Conservation (phyloP, 768 basidiomycete genomes). For the Phaeolepiota aurea region DNA sequence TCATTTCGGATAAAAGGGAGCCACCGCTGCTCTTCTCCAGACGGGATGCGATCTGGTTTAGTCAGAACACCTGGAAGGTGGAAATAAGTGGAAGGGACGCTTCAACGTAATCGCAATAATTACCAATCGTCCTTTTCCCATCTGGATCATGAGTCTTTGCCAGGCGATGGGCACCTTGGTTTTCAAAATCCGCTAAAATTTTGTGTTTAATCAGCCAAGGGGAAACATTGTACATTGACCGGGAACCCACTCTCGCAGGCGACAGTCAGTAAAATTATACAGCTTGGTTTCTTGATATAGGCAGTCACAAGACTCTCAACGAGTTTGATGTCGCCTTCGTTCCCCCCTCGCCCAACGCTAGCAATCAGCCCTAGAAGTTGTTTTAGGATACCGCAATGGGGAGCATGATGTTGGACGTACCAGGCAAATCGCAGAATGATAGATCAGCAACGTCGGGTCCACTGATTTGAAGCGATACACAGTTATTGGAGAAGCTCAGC, state of each 20-base stretch:
- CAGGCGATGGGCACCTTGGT: slow-evolving; percentile 53
- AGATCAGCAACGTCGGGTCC: slow-evolving; percentile 47
- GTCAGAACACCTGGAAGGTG: slow-evolving; percentile 24
- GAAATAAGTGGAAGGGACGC: not conserved
- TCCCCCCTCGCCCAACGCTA: slow-evolving; percentile 34
- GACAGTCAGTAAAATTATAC: slow-evolving; percentile 42
- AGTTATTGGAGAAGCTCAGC: slow-evolving; percentile 38
- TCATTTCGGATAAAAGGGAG: slow-evolving; percentile 41
- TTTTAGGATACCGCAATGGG: not conserved
- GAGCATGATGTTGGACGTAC: slow-evolving; percentile 11
- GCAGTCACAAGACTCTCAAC: slow-evolving; percentile 40
- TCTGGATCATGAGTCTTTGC: slow-evolving; percentile 44
- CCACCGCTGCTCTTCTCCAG: slow-evolving; percentile 46
- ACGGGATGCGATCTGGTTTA: slow-evolving; percentile 54
- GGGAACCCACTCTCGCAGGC: slow-evolving; percentile 45
- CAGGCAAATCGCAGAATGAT: slow-evolving; percentile 50
- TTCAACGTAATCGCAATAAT: slow-evolving; percentile 5
- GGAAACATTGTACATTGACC: slow-evolving; percentile 31
- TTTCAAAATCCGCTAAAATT: slow-evolving; percentile 44
- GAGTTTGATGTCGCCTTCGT: slow-evolving; percentile 42
- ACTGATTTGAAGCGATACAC: slow-evolving; percentile 41
- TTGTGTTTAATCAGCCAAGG: slow-evolving; percentile 26
- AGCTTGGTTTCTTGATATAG: slow-evolving; percentile 41
- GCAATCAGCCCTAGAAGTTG: slow-evolving; percentile 36
- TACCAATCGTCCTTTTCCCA: slow-evolving; percentile 57